Base-by-base conservation (phyloP, 2,329 filamentous ascomycete genomes). In the Pseudonectria foliicola region DNA sequence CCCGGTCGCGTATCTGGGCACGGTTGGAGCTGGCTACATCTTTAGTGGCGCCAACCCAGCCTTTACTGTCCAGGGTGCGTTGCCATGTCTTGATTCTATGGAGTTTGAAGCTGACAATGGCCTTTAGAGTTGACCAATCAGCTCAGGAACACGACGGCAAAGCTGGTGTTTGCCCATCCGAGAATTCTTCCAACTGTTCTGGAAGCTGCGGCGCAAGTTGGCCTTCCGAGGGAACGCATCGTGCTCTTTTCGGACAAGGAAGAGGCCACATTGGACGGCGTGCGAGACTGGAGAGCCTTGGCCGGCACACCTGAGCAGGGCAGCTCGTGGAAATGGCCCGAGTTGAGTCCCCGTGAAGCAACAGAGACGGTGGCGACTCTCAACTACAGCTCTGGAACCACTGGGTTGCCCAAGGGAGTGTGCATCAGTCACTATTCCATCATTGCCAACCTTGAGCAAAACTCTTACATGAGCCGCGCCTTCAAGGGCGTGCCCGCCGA, bases 31-130 rank as follows among this genome's bases (percentile, higher is more conserved):
- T 14, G 70, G 71, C 3, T 66, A 61, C 38, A 62, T 70, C 14
- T 77, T 77, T 53, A 75, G 66, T 33, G 72, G 70, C 13, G 68
- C 65, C 4, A 76, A 75, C 46, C 70, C 72, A 11, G 58, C 59
- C 8, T 75, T 71, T 43, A 73, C 68, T 2, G 54, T 64, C 11
- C 56, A 60, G 37, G 68, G 68, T 68, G 46, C 42, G 59, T 50
- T 12, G 10, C 8, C 10, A 11, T 7, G 10, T 10, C 16, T 31
- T 10, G 3, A 15, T 12, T 6, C 25, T 10, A 3, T 18, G 13
- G 25, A 14, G 25, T 14, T 28, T 14, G 13, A 29, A 6, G 27
- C 42, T 43, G 21, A 44, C n/a, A 33, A 6, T 12, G 10, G 13
- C 18, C 26, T 23, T 6, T 34, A 70, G 72, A 76, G 53, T 62